Evolutionary conservation across 2,329 filamentous ascomycete genomes (phyloP).

Genomic region (Huntiella omanensis): DNA sequence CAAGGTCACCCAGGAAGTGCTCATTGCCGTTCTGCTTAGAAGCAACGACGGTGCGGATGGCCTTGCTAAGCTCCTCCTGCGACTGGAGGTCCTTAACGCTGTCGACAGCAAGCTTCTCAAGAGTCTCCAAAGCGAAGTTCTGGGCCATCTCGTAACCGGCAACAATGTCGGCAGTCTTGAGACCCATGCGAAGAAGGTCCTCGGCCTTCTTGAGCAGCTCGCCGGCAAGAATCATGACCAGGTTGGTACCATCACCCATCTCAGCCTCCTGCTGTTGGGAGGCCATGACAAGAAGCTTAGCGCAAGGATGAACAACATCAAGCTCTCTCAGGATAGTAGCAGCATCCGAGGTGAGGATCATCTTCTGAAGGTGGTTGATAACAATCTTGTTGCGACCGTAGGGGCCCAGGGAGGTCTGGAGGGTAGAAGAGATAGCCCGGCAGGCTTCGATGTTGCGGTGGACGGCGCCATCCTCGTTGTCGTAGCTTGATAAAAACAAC

Average conservation of each 20-base stretch:
- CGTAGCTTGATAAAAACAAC: slow-evolving; percentile 49
- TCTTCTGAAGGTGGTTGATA: slow-evolving; percentile 99
- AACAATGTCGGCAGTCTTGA: slow-evolving; percentile 97
- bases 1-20: slow-evolving; percentile 67
- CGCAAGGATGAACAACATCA: slow-evolving; percentile 94
- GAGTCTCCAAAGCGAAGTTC: slow-evolving; percentile 61
- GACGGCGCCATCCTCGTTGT: slow-evolving; percentile 96
- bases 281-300: slow-evolving; percentile 95
- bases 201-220: slow-evolving; percentile 95
- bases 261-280: slow-evolving; percentile 97
- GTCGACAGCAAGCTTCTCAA: slow-evolving; percentile 83
- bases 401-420: slow-evolving; percentile 89
- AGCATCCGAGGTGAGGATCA: slow-evolving; percentile 96
- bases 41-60: slow-evolving; percentile 82
- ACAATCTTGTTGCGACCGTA: slow-evolving; percentile 99
- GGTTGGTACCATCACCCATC: slow-evolving; percentile 96
- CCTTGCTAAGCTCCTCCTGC: slow-evolving; percentile 75
- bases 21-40: slow-evolving; percentile 94
- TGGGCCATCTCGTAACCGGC: slow-evolving; percentile 91
- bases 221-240: slow-evolving; percentile 89
- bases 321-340: slow-evolving; percentile 94
- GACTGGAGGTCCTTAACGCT: slow-evolving; percentile 71
- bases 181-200: slow-evolving; percentile 84
- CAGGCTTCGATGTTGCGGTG: slow-evolving; percentile 98
- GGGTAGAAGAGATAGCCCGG: slow-evolving; percentile 83